Evolutionary conservation across 352 stramenopile species (phyloP).

Genomic region (Phytophthora rubi): DNA sequence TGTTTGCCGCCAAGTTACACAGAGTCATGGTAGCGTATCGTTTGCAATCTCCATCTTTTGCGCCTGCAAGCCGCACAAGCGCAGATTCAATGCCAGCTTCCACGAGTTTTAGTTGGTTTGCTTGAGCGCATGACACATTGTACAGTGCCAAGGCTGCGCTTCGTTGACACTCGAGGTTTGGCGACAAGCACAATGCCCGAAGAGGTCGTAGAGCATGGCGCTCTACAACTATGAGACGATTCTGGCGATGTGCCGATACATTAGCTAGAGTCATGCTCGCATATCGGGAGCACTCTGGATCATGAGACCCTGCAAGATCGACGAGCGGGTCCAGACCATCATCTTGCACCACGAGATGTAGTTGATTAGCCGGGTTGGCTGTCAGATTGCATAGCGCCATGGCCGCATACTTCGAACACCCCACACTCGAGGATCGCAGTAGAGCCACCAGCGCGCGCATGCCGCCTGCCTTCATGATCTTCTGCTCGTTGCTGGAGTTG

Average conservation of each 20-base stretch:
- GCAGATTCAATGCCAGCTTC: constrained; percentile 87
- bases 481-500: constrained; percentile 72
- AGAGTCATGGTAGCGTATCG: constrained; percentile 95
- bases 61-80: constrained; percentile 86
- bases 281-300: constrained; percentile 88
- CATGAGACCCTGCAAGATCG: constrained; percentile 67
- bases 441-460: constrained; percentile 73
- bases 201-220: constrained; percentile 82
- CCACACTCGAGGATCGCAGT: constrained; percentile 50
- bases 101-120: constrained; percentile 92
- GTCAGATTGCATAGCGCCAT: constrained; percentile 97
- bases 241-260: constrained; percentile 89
- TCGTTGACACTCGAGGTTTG: constrained; percentile 91
- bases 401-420: constrained; percentile 87
- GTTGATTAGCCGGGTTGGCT: constrained; percentile 90
- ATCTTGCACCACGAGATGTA: constrained; percentile 86
- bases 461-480: constrained; percentile 78
- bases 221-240: constrained; percentile 91
- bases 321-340: constrained; percentile 80
- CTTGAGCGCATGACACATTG: constrained; percentile 94
- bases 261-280: constrained; percentile 96
- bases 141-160: constrained; percentile 93
- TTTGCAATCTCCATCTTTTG: constrained; percentile 93
- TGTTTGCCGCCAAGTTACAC: constrained; percentile 95
- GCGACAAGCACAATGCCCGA: constrained; percentile 76